A percentile compares a stretch with the other conserved stretches of the same genome.
These are phyloP conservation scores for Candolleomyces eurysporus DNA, from an alignment of 768 basidiomycete genomes.

Conservation along the genomic window DNA sequence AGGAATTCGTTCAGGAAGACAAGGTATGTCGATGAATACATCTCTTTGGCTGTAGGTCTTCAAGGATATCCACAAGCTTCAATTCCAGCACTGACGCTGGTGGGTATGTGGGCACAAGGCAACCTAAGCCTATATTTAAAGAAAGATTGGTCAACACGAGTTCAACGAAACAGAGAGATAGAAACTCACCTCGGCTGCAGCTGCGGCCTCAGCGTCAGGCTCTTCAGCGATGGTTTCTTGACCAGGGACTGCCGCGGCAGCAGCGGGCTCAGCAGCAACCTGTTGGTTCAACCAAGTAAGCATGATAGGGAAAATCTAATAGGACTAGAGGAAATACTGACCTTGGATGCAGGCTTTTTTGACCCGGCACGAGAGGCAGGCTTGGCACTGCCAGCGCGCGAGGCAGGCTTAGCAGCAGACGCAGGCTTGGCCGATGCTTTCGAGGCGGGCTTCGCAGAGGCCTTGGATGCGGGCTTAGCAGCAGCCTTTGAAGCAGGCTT, in stretches of 20 bases:
- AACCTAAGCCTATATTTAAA: not conserved
- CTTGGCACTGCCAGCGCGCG: constrained; percentile 40
- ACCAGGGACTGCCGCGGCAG: constrained; percentile 32
- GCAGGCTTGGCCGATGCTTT: constrained; percentile 30
- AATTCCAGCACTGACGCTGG: not conserved
- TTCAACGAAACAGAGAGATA: constrained; percentile 4
- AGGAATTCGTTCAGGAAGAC: not conserved
- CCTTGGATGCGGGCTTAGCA: constrained; percentile 43
- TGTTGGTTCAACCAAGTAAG: constrained; percentile 18
- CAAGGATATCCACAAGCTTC: not conserved
- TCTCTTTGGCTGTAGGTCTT: not conserved
- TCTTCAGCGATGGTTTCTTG: constrained; percentile 57
- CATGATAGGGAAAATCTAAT: constrained; percentile 5
- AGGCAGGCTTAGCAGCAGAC: constrained; percentile 36
- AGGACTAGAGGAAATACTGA: constrained; percentile 17
- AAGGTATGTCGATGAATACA: not conserved
- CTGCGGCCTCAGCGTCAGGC: constrained; percentile 43
- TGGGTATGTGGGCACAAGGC: not conserved
- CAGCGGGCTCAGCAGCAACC: constrained; percentile 39
- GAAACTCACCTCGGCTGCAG: constrained; percentile 18
- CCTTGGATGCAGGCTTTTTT: constrained; percentile 68
- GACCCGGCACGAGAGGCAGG: constrained; percentile 58
- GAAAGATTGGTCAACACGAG: not conserved
- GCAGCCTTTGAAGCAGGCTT: constrained; percentile 44
- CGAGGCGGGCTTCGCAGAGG: constrained; percentile 41